Evolutionary conservation across 106 monocot species (phyloP).

Genomic region (Phalaenopsis aphrodite): DNA sequence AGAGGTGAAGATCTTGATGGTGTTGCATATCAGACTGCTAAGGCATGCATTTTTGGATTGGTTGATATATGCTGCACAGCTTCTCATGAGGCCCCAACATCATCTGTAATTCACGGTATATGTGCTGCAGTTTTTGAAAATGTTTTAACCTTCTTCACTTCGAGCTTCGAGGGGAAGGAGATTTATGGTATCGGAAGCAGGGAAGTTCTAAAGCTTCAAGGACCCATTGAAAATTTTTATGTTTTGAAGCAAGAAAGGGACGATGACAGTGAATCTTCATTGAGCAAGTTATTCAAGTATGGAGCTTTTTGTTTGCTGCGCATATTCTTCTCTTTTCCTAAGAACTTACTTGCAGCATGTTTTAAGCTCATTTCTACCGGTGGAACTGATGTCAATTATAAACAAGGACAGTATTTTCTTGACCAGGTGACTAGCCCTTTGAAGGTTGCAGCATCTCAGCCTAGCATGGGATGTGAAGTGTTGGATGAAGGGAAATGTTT

Average conservation of each 20-base stretch:
- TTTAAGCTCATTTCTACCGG: constrained; percentile 61
- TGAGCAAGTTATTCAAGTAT: constrained; percentile 55
- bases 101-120: constrained; percentile 69
- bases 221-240: constrained; percentile 45
- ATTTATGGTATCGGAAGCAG: constrained; percentile 42
- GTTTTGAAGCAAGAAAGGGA: constrained; percentile 46
- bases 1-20: constrained; percentile 75
- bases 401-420: constrained; percentile 60
- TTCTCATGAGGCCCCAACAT: constrained; percentile 66
- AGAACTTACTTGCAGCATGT: constrained; percentile 62
- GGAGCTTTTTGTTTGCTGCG: constrained; percentile 55
- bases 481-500: constrained; percentile 11
- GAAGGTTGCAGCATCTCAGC: constrained; percentile 18
- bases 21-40: constrained; percentile 81
- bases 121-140: constrained; percentile 68
- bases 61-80: constrained; percentile 83
- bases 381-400: constrained; percentile 30
- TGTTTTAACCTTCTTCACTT: constrained; percentile 69
- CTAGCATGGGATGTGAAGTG: constrained; percentile 13
- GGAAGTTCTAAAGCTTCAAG: constrained; percentile 48
- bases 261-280: constrained; percentile 25
- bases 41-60: constrained; percentile 78
- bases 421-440: constrained; percentile 59
- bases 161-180: constrained; percentile 60
- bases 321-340: constrained; percentile 68